phyloP scores from a whole-genome alignment of 2,329 filamentous ascomycete genomes.

The Arachnopeziza araneosa region DNA sequence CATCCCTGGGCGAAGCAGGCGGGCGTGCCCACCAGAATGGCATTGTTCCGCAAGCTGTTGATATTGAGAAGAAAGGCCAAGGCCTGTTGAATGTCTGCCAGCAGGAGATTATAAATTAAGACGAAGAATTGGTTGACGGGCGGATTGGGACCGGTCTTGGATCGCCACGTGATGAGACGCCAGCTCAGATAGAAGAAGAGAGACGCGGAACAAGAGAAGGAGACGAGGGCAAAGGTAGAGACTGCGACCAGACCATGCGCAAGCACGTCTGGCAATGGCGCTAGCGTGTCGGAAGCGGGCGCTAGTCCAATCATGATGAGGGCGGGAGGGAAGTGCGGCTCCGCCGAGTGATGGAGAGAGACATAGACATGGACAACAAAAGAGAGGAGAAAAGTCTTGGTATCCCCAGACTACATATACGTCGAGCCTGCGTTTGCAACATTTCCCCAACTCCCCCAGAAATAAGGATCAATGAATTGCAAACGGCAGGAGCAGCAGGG shows the following conservation, averaged over 20 bases:
- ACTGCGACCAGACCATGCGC: conserved; percentile 40
- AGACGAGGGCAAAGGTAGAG: conserved; percentile 40
- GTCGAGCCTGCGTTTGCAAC: not conserved
- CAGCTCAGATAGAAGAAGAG: conserved; percentile 40
- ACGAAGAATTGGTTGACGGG: conserved; percentile 62
- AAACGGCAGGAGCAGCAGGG: not conserved
- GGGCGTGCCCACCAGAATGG: conserved; percentile 46
- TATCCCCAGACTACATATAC: not conserved
- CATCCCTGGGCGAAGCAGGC: conserved; percentile 63
- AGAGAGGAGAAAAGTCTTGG: too few relatives aligned
- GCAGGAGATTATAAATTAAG: conserved; percentile 62
- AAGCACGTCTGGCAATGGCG: conserved; percentile 25
- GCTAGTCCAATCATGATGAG: conserved; percentile 7
- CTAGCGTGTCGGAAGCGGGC: conserved; percentile 18
- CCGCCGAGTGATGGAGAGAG: not conserved
- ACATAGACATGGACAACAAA: not conserved
- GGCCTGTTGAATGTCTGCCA: conserved; percentile 63
- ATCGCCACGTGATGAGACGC: conserved; percentile 25
- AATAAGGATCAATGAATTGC: not conserved
- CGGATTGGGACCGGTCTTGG: conserved; percentile 6
- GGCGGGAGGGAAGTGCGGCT: not conserved
- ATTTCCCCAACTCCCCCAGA: not conserved
- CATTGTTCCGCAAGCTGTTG: conserved; percentile 49
- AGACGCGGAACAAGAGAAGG: conserved; percentile 38
- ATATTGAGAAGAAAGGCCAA: conserved; percentile 59